These are phyloP conservation scores for Dictyostelium capitatum DNA, from an alignment of 78 protist species.

Conservation along the genomic window DNA sequence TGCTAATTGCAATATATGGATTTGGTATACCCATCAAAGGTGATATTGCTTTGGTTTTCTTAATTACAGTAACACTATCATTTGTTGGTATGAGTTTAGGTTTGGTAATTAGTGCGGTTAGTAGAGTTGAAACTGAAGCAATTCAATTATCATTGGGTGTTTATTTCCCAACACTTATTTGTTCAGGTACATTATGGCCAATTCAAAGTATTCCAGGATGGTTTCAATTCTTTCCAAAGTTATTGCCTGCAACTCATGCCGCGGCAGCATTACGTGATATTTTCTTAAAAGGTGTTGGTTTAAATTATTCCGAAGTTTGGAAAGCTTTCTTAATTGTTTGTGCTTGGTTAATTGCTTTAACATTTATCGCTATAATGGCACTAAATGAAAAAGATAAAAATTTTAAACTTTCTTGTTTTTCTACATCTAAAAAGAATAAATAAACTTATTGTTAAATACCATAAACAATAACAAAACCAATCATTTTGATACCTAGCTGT, in stretches of 20 bases:
- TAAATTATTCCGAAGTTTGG: conserved; percentile 20
- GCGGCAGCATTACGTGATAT: conserved; percentile 58
- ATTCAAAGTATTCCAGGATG: conserved; percentile 43
- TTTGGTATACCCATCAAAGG: conserved; percentile 54
- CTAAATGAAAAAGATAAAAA: conserved; percentile 30
- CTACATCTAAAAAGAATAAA: no score
- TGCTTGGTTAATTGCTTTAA: neutral
- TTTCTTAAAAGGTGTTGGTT: conserved; percentile 49
- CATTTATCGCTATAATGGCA: neutral
- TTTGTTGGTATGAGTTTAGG: conserved; percentile 65
- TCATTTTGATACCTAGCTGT: no score
- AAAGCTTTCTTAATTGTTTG: neutral
- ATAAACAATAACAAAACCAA: no score
- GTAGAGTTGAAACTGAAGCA: conserved; percentile 47
- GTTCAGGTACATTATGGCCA: conserved; percentile 73
- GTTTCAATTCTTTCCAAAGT: conserved; percentile 28
- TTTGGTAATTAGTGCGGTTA: conserved; percentile 21
- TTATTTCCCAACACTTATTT: conserved; percentile 77
- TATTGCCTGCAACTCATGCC: conserved; percentile 78
- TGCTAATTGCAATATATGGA: conserved; percentile 35
- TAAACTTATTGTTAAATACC: no score
- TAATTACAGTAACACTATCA: conserved; percentile 12
- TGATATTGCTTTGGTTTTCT: conserved; percentile 36
- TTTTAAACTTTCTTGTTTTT: neutral
- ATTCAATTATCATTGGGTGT: conserved; percentile 73